Evolutionary conservation across 441 rosid genomes (phyloP).

Genomic region (Syzygium syzygioides): DNA sequence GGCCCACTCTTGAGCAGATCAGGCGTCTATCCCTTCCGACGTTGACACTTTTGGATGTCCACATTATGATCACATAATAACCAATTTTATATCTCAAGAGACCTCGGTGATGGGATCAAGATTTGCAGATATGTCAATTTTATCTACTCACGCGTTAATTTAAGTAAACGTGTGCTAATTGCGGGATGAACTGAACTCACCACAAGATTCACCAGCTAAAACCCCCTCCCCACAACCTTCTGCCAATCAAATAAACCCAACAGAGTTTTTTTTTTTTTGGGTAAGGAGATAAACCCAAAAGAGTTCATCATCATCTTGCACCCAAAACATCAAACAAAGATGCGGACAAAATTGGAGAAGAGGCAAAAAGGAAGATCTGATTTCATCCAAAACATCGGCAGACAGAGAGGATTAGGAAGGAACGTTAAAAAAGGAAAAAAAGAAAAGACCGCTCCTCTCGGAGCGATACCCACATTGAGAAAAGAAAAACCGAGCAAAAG

Average conservation of each 20-base stretch:
- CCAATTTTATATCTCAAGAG: background rate
- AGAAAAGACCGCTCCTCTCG: background rate
- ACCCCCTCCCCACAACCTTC: background rate
- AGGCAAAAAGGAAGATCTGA: background rate
- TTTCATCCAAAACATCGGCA: background rate
- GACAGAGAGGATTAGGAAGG: background rate
- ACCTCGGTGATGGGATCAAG: background rate
- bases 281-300: background rate
- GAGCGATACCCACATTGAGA: background rate
- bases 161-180: background rate
- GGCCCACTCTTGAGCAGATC: background rate
- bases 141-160: background rate
- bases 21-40: background rate
- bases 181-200: background rate
- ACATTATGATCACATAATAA: background rate
- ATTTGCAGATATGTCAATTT: background rate
- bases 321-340: background rate
- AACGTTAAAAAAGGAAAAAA: background rate
- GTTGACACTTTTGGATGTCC: background rate
- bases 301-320: background rate
- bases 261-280: too few relatives aligned
- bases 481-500: background rate
- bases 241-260: background rate
- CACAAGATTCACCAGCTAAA: background rate
- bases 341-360: background rate